Conservation (phyloP, 75 land plant genomes). For the Pinus tabuliformis region DNA sequence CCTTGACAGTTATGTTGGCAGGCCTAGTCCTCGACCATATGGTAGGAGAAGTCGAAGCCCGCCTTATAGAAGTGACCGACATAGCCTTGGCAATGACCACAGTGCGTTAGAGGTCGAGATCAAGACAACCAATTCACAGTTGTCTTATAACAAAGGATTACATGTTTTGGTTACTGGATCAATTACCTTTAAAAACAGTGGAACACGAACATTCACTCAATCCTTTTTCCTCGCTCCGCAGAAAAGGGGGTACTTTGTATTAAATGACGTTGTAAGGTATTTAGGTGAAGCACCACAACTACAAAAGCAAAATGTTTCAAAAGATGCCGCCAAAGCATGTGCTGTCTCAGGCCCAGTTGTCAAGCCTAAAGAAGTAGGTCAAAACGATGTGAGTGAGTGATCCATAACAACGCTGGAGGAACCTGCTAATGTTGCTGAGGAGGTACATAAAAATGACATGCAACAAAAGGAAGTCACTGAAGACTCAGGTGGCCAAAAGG, state of each 20-base stretch:
- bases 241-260: conserved; percentile 52
- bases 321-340: background rate
- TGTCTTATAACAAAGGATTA: conserved; percentile 61
- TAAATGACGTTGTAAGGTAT: conserved; percentile 56
- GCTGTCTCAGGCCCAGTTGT: too few species aligned
- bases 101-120: conserved; percentile 54
- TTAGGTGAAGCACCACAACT: conserved; percentile 11
- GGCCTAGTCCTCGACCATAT: too few species aligned
- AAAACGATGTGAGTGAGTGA: too few species aligned
- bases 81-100: too few species aligned
- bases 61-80: too few species aligned
- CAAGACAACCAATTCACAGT: conserved; percentile 78
- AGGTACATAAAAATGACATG: background rate
- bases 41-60: too few species aligned
- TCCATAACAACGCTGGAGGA: too few species aligned
- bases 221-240: conserved; percentile 61
- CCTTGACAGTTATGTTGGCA: too few species aligned
- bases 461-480: background rate
- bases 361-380: too few species aligned
- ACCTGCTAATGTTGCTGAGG: conserved; percentile 1
- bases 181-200: conserved; percentile 43
- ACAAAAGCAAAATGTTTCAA: background rate
- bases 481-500: conserved; percentile 8
- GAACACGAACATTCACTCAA: conserved; percentile 56
- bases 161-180: conserved; percentile 77